Evolutionary conservation across 1,284 basidiomycete genomes (phyloP).

Genomic region (Earliella scabrosa): DNA sequence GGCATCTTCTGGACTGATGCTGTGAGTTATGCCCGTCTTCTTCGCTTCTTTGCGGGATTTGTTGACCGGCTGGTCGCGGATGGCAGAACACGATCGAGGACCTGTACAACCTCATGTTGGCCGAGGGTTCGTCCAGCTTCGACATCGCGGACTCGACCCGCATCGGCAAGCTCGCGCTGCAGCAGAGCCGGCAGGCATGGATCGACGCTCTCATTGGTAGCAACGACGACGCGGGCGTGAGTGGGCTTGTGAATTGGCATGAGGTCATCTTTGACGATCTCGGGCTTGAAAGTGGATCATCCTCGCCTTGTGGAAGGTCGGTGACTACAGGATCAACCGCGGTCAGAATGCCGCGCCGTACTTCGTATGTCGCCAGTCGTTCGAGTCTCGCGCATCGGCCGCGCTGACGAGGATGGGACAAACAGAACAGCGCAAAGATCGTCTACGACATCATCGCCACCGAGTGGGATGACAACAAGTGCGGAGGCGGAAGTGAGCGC

Average conservation of each 20-base stretch:
- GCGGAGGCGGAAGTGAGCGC: conserved; percentile 45
- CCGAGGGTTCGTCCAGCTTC: conserved; percentile 42
- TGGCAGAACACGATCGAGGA: conserved; percentile 57
- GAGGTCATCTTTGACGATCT: background rate
- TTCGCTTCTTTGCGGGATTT: background rate
- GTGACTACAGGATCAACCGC: conserved; percentile 49
- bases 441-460: conserved; percentile 54
- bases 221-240: conserved; percentile 55
- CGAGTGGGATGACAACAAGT: conserved; percentile 44
- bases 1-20: conserved; percentile 52
- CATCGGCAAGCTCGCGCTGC: conserved; percentile 45
- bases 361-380: background rate
- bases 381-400: background rate
- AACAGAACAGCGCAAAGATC: conserved; percentile 43
- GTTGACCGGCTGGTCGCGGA: background rate
- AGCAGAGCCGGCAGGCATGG: conserved; percentile 43
- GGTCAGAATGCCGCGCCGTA: conserved; percentile 41
- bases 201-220: conserved; percentile 43
- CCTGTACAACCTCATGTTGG: conserved; percentile 57
- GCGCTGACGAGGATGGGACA: background rate
- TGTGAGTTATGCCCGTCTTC: conserved; percentile 33
- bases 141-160: conserved; percentile 45
- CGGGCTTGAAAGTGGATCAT: conserved; percentile 49
- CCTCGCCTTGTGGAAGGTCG: conserved; percentile 56
- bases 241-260: conserved; percentile 7